Base-by-base conservation (phyloP, 2,329 filamentous ascomycete species). In the Sporothrix humicola region DNA sequence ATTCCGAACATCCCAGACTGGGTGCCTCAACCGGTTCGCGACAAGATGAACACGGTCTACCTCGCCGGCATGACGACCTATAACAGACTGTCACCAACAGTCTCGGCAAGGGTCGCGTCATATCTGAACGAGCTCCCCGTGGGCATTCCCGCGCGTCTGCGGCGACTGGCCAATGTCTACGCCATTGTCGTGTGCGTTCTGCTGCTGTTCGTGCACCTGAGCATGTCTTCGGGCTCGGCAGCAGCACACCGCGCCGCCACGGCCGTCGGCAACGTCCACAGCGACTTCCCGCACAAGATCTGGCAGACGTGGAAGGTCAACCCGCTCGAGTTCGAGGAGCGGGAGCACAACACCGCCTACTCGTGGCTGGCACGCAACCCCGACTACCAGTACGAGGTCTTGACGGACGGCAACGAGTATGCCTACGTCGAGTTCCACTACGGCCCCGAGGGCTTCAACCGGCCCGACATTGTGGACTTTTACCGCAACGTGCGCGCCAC, bases 261-360 rank as follows among this genome's bases (percentile, higher is more conserved):
- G 0, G 1, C 66, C 4, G 68, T 50, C 23, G 54, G 13, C 65
- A 68, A 59, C 46, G 26, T 73, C 9, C 74, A 72, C 50, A n/a
- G 56, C 44, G 78, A 79, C 26, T 93, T 90, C 77, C 91, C 86
- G 6, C 85, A 85, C 72, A 93, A 93, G 81, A 91, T 93, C 76
- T 93, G 91, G 91, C 91, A 93, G 81, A 91, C 89, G 0, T 93
- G 91, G 91, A 93, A 93, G 80, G 87, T 91, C 42, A 87, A 91
- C 75, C 89, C 91, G 1, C 83, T 92, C 48, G 84, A 84, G 1
- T 92, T 93, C 78, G 91, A 92, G 75, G 85, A 89, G 77, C 85
- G 88, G 71, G 90, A 93, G 77, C 82, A 87, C 46, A 81, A 85
- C 31, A 84, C 85, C 0, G 91, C 91, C 10, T 86, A 86, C 76